phyloP scores from a whole-genome alignment of 23 red algal species.

The Gracilaria gracilis region DNA sequence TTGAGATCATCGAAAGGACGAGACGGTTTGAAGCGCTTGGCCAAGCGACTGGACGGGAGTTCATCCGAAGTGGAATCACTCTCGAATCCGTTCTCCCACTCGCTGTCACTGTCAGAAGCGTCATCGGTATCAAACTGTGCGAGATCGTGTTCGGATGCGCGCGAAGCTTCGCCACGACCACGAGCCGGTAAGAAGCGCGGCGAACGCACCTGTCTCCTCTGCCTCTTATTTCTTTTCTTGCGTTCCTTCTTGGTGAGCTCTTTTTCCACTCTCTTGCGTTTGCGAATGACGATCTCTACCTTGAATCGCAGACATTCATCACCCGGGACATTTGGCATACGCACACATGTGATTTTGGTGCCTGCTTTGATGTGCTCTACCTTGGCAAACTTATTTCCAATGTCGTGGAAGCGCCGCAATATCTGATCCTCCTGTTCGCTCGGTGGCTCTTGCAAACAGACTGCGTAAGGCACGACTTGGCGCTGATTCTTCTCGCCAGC shows the following conservation, averaged over 20 bases:
- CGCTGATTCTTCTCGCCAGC: background rate
- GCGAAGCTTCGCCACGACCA: background rate
- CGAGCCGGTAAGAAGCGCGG: background rate
- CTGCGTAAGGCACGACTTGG: constrained; percentile 33
- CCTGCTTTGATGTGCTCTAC: constrained; percentile 43
- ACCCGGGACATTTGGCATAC: constrained; percentile 43
- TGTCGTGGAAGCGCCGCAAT: constrained; percentile 37
- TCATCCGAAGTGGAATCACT: constrained; percentile 73
- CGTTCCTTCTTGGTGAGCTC: constrained; percentile 60
- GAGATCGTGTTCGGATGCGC: background rate
- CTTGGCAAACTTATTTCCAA: constrained; percentile 60
- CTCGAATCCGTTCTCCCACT: constrained; percentile 66
- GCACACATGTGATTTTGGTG: constrained; percentile 53
- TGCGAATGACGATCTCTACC: constrained; percentile 55
- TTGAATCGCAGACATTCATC: constrained; percentile 59
- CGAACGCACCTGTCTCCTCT: constrained; percentile 14
- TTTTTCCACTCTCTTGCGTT: constrained; percentile 36
- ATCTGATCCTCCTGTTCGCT: constrained; percentile 40
- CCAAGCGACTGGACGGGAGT: constrained; percentile 49
- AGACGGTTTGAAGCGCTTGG: constrained; percentile 58
- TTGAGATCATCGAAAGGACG: constrained; percentile 15
- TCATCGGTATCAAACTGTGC: background rate
- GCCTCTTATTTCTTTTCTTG: constrained; percentile 59
- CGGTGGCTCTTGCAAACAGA: constrained; percentile 55
- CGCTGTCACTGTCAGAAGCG: constrained; percentile 42